Percentiles rank a stretch among this genome's conserved stretches.
phyloP scores from a whole-genome alignment of 345 rosid genomes.

The Hibiscus mutabilis region DNA sequence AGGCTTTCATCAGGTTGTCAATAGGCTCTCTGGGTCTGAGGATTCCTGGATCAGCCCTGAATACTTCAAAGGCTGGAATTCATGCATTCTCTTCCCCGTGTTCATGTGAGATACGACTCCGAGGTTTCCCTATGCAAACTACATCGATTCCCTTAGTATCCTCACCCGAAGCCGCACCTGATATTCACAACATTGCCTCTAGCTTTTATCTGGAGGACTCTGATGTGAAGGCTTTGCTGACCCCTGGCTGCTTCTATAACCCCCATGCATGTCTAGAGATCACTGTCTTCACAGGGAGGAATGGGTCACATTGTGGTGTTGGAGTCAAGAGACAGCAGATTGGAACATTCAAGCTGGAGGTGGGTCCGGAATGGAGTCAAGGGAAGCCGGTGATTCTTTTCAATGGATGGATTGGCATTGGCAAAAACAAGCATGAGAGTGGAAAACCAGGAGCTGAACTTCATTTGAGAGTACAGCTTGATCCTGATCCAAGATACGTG shows the following conservation, averaged over 20 bases:
- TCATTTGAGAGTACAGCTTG: constrained; percentile 79
- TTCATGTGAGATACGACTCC: constrained; percentile 70
- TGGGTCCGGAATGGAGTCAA: constrained; percentile 83
- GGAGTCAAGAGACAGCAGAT: constrained; percentile 72
- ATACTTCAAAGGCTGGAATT: constrained; percentile 39
- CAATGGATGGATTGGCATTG: constrained; percentile 81
- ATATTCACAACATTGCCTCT: constrained; percentile 62
- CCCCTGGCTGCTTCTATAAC: constrained; percentile 73
- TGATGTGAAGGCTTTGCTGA: constrained; percentile 63
- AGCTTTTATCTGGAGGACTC: constrained; percentile 89
- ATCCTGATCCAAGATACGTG: constrained; percentile 90
- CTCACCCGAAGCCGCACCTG: constrained; percentile 64
- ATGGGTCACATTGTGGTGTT: constrained; percentile 71
- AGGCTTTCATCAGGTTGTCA: constrained; percentile 85
- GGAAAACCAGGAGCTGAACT: constrained; percentile 70
- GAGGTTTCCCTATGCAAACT: constrained; percentile 84
- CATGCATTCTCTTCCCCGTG: constrained; percentile 47
- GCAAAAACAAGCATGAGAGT: constrained; percentile 61
- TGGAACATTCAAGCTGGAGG: constrained; percentile 70
- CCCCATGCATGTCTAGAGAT: constrained; percentile 64
- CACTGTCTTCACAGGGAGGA: constrained; percentile 54
- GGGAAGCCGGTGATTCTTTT: constrained; percentile 67
- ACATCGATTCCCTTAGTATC: constrained; percentile 64
- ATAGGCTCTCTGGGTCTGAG: constrained; percentile 76
- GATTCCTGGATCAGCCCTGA: constrained; percentile 42